Evolutionary conservation across 179 eudicot species (phyloP).

Genomic region (Beta lomatogona): DNA sequence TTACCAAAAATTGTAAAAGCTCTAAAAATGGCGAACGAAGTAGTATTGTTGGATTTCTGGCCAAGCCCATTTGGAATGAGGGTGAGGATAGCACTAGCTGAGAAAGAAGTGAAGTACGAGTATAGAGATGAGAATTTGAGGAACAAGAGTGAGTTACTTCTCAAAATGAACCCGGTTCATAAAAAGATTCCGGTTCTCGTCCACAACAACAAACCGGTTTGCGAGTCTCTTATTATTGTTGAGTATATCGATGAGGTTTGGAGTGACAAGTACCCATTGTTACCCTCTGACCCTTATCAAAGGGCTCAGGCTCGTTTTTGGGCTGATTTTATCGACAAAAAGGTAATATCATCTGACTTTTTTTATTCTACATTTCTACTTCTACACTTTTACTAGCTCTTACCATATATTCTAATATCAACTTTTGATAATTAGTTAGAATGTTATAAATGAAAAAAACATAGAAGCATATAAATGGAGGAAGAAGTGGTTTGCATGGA

Average conservation of each 20-base stretch:
- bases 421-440: no score
- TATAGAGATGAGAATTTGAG: conserved; percentile 30
- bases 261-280: conserved; percentile 22
- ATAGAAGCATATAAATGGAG: no score
- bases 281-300: conserved; percentile 40
- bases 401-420: no score
- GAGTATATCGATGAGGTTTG: conserved; percentile 50
- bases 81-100: conserved; percentile 12
- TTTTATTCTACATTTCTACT: no score
- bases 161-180: conserved; percentile 51
- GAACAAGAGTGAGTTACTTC: conserved; percentile 37
- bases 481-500: no score
- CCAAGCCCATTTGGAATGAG: conserved; percentile 14
- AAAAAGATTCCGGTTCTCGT: conserved; percentile 48
- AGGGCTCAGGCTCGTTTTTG: conserved; percentile 46
- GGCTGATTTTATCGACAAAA: conserved; percentile 49
- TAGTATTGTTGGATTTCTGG: conserved; percentile 14
- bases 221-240: conserved; percentile 39
- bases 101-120: conserved; percentile 15
- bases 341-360: conserved; percentile 19
- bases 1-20: no score
- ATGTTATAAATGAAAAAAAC: no score
- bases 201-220: conserved; percentile 45
- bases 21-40: not conserved
- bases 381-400: no score